These are phyloP conservation scores for Barnettozyma salicaria DNA, from an alignment of 805 yeast genomes.

Conservation along the genomic window DNA sequence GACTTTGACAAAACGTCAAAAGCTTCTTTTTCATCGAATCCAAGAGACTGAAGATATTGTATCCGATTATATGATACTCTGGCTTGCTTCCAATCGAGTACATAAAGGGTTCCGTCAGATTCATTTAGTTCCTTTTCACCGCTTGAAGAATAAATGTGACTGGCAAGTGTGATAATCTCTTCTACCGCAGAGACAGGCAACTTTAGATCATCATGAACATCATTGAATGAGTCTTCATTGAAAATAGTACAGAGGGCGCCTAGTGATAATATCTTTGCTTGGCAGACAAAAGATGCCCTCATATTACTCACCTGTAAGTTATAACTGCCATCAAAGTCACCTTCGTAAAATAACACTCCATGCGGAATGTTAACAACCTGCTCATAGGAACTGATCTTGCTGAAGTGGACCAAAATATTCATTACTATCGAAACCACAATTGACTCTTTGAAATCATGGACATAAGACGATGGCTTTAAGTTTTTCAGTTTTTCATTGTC, in stretches of 20 bases:
- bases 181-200: slow-evolving; percentile 38
- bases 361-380: slow-evolving; percentile 27
- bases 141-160: slow-evolving; percentile 34
- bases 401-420: slow-evolving; percentile 38
- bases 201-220: slow-evolving; percentile 22
- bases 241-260: slow-evolving; percentile 35
- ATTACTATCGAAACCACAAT: slow-evolving; percentile 35
- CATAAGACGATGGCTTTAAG: slow-evolving; percentile 32
- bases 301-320: slow-evolving; percentile 16
- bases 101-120: slow-evolving; percentile 32
- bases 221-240: slow-evolving; percentile 22
- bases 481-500: slow-evolving; percentile 25
- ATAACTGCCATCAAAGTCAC: slow-evolving; percentile 21
- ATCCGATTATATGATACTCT: slow-evolving; percentile 34
- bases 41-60: slow-evolving; percentile 29
- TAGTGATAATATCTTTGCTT: slow-evolving; percentile 35
- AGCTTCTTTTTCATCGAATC: slow-evolving; percentile 29
- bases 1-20: slow-evolving; percentile 26
- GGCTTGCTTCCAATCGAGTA: slow-evolving; percentile 33
- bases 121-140: slow-evolving; percentile 32
- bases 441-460: slow-evolving; percentile 34
- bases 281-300: slow-evolving; percentile 30
- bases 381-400: slow-evolving; percentile 38
- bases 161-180: slow-evolving; percentile 39
- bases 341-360: slow-evolving; percentile 36